A percentile compares a stretch with the other conserved stretches of the same genome.
Evolutionary conservation across 1,139 yeast genomes (phyloP).

Genomic region (Barnettozyma hawaiiensis): DNA sequence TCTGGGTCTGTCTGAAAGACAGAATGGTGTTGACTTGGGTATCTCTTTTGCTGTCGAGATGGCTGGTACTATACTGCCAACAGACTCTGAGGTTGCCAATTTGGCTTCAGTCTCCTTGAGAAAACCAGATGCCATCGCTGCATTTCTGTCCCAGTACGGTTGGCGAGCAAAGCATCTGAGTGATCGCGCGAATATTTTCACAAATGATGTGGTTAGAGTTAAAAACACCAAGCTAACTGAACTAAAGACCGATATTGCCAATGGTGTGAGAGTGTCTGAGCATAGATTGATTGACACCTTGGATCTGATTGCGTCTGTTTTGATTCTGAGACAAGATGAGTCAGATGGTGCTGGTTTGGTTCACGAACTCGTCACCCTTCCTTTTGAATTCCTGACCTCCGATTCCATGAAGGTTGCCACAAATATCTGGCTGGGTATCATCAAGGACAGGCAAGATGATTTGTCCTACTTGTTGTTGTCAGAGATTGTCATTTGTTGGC

Average conservation of each 20-base stretch:
- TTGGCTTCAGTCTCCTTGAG: conserved; percentile 27
- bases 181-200: conserved; percentile 25
- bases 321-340: conserved; percentile 41
- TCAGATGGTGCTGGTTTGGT: conserved; percentile 44
- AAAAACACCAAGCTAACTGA: conserved; percentile 21
- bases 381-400: conserved; percentile 62
- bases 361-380: conserved; percentile 59
- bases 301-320: conserved; percentile 41
- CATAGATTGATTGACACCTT: conserved; percentile 36
- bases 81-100: conserved; percentile 50
- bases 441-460: conserved; percentile 58
- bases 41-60: conserved; percentile 85
- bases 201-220: conserved; percentile 13
- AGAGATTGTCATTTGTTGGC: conserved; percentile 64
- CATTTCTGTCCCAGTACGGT: conserved; percentile 70
- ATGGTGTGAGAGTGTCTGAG: conserved; percentile 28
- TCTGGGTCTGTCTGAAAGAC: conserved; percentile 27
- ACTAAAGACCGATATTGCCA: conserved; percentile 19
- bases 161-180: conserved; percentile 54
- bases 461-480: conserved; percentile 58
- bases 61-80: conserved; percentile 67
- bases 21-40: conserved; percentile 57
- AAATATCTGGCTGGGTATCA: conserved; percentile 74
- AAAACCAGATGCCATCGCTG: conserved; percentile 57
- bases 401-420: conserved; percentile 61